Conservation (phyloP, 805 yeast species). For the Komagataella pastoris region DNA sequence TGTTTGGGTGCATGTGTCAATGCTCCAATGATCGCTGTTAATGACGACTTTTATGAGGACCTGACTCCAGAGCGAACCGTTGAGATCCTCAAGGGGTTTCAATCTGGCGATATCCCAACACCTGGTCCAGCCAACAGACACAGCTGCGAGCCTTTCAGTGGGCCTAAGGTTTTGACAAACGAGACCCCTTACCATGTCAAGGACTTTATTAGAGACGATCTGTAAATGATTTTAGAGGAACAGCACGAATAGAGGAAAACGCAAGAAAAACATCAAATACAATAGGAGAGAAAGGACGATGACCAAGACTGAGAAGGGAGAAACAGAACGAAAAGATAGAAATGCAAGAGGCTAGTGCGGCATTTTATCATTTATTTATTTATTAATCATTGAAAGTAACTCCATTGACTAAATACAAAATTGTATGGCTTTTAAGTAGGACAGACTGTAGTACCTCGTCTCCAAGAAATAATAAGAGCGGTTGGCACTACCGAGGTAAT, state of each 20-base stretch:
- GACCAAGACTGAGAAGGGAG: neutral
- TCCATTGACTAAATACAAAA: neutral
- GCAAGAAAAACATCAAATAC: neutral
- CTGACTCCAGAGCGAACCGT: slow-evolving; percentile 55
- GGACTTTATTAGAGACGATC: slow-evolving; percentile 56
- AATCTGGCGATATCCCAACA: slow-evolving; percentile 43
- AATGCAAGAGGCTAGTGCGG: neutral
- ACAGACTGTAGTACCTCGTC: no score
- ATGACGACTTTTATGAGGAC: slow-evolving; percentile 77
- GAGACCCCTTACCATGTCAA: slow-evolving; percentile 59
- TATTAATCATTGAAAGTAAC: neutral
- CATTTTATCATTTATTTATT: neutral
- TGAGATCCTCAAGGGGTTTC: slow-evolving; percentile 46
- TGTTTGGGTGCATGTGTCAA: slow-evolving; percentile 89
- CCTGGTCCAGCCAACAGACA: slow-evolving; percentile 67
- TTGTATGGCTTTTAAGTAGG: no score
- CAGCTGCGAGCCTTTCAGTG: slow-evolving; percentile 67
- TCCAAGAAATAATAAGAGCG: no score
- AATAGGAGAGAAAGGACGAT: neutral
- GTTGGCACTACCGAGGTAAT: no score
- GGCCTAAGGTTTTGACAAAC: slow-evolving; percentile 45
- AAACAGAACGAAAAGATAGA: neutral
- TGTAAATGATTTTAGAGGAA: slow-evolving; percentile 19
- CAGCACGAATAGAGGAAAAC: neutral
- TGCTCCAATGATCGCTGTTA: slow-evolving; percentile 79